These are phyloP conservation scores for Ceratocystis lukuohia DNA, from an alignment of 2,329 filamentous ascomycete species.

Conservation along the genomic window DNA sequence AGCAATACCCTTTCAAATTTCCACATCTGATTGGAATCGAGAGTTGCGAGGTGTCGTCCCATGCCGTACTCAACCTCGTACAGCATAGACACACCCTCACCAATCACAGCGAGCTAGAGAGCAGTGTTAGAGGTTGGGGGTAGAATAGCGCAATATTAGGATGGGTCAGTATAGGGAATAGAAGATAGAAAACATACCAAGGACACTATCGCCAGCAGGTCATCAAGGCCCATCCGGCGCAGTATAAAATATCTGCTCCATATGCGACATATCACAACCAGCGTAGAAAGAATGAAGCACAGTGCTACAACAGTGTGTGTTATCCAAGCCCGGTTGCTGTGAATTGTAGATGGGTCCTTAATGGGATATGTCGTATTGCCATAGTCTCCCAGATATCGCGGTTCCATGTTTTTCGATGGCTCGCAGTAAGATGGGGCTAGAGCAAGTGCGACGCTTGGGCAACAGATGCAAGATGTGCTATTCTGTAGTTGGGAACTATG, in stretches of 20 bases:
- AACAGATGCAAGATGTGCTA: not conserved
- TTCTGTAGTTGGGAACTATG: not conserved
- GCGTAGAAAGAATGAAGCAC: conserved; percentile 20
- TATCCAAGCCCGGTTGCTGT: conserved; percentile 19
- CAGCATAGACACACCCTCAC: conserved; percentile 1
- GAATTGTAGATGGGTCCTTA: not conserved
- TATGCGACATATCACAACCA: conserved; percentile 22
- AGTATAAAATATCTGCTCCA: conserved; percentile 23
- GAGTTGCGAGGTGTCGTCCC: conserved; percentile 19
- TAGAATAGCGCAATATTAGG: not conserved
- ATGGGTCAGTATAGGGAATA: not conserved
- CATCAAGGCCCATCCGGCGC: conserved; percentile 23
- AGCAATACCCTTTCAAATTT: conserved; percentile 19
- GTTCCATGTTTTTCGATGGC: not conserved
- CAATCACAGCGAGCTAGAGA: conserved; percentile 13
- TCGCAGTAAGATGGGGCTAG: not conserved
- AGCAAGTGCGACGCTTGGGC: not conserved
- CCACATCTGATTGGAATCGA: conserved; percentile 4
- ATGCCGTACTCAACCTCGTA: conserved; percentile 20
- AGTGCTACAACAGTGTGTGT: conserved; percentile 21
- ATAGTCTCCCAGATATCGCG: not conserved
- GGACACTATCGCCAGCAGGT: conserved; percentile 22
- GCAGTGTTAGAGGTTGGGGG: conserved; percentile 1
- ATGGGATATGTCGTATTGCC: not conserved
- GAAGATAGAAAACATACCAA: conserved; percentile 20